phyloP scores from a whole-genome alignment of 1,284 basidiomycete species.

The Irpex lacteus region DNA sequence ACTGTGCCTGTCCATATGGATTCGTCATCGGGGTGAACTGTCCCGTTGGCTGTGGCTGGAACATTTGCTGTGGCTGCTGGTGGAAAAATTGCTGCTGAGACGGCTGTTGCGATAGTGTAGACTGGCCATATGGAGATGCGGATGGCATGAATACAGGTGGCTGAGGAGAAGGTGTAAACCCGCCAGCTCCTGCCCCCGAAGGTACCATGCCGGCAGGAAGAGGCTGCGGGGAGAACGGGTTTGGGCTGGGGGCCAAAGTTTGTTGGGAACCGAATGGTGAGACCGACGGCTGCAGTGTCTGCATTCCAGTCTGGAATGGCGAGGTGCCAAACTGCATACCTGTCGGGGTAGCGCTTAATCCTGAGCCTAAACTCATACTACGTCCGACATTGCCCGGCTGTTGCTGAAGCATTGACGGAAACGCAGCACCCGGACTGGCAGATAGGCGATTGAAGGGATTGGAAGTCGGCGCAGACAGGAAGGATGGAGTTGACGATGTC shows the following conservation, averaged over 20 bases:
- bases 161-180: background rate
- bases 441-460: conserved; percentile 27
- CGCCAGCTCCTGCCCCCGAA: background rate
- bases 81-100: conserved; percentile 12
- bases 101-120: conserved; percentile 12
- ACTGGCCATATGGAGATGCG: conserved; percentile 8
- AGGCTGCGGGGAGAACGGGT: conserved; percentile 21
- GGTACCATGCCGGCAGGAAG: conserved; percentile 1
- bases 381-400: conserved; percentile 20
- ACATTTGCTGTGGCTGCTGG: conserved; percentile 4
- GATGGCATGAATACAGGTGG: background rate
- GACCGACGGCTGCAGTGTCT: conserved; percentile 16
- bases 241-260: conserved; percentile 20
- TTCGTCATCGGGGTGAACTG: conserved; percentile 4
- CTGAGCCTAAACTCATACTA: conserved; percentile 27
- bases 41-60: conserved; percentile 5
- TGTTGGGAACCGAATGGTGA: conserved; percentile 14
- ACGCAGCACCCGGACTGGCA: conserved; percentile 23
- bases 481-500: conserved; percentile 15
- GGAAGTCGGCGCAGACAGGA: conserved; percentile 15
- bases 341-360: conserved; percentile 11
- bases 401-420: conserved; percentile 21
- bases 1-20: conserved; percentile 13
- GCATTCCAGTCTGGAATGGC: background rate
- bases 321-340: conserved; percentile 1